Conservation (phyloP, 495 filamentous ascomycete genomes). For the Penicillium flavigenum region DNA sequence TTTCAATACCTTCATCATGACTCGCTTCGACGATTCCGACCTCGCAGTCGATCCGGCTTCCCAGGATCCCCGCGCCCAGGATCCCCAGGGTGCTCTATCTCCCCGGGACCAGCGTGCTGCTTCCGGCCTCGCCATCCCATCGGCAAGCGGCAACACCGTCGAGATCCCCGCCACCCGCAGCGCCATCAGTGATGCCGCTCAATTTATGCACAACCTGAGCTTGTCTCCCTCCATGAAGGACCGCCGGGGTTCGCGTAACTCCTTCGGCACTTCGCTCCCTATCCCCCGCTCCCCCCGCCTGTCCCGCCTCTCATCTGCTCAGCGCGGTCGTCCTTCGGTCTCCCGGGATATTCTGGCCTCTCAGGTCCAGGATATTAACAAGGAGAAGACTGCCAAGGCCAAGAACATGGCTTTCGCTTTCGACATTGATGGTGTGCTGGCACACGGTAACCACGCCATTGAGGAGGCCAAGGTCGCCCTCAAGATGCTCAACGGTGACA, state of each 20-base stretch:
- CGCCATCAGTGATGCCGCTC: slow-evolving; percentile 64
- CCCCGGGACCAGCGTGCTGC: slow-evolving; percentile 26
- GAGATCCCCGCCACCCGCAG: slow-evolving; percentile 72
- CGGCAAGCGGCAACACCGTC: slow-evolving; percentile 53
- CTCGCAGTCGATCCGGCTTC: slow-evolving; percentile 43
- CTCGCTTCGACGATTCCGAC: slow-evolving; percentile 61
- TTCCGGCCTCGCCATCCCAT: slow-evolving; percentile 48
- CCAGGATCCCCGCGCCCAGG: slow-evolving; percentile 31
- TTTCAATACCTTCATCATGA: slow-evolving; percentile 49
- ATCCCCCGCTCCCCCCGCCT: slow-evolving; percentile 71
- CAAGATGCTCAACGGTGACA: slow-evolving; percentile 81
- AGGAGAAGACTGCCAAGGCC: slow-evolving; percentile 63
- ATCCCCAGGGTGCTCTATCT: slow-evolving; percentile 25
- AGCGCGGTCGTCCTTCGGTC: slow-evolving; percentile 44
- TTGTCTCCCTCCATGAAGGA: slow-evolving; percentile 64
- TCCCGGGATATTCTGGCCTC: slow-evolving; percentile 70
- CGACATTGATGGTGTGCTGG: slow-evolving; percentile 88
- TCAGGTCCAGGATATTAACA: slow-evolving; percentile 68
- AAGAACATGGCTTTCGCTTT: slow-evolving; percentile 84
- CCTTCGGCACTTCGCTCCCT: slow-evolving; percentile 72
- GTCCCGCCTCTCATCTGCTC: slow-evolving; percentile 62
- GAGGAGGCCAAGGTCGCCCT: slow-evolving; percentile 81
- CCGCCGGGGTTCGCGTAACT: slow-evolving; percentile 71
- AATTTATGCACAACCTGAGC: slow-evolving; percentile 74
- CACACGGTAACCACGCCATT: slow-evolving; percentile 76